Evolutionary conservation across 2,329 filamentous ascomycete genomes (phyloP).

Genomic region (Gaeumannomyces sp.): DNA sequence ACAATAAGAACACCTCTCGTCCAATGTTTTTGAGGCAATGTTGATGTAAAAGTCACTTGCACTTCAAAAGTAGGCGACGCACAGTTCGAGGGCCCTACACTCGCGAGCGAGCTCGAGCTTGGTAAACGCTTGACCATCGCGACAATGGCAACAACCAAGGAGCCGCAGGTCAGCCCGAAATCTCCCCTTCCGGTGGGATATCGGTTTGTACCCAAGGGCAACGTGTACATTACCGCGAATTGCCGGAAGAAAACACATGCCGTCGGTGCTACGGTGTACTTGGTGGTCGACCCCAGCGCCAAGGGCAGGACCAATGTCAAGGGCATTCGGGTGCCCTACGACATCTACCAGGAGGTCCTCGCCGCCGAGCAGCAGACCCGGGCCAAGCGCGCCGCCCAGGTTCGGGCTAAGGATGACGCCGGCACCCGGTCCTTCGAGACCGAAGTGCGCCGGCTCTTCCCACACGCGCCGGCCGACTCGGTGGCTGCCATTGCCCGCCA

Average conservation of each 20-base stretch:
- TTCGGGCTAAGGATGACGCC: constrained; percentile 28
- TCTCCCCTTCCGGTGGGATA: constrained; percentile 33
- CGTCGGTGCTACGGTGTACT: constrained; percentile 27
- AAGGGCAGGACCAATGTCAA: constrained; percentile 12
- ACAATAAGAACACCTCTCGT: neutral
- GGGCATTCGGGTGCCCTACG: constrained; percentile 34
- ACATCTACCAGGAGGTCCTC: constrained; percentile 24
- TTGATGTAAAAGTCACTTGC: neutral
- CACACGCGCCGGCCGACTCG: constrained; percentile 30
- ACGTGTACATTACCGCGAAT: constrained; percentile 34
- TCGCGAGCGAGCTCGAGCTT: too few relatives aligned
- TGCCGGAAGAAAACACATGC: constrained; percentile 32
- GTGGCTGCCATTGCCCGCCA: constrained; percentile 30
- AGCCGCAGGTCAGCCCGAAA: constrained; percentile 7
- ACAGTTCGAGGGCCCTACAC: neutral
- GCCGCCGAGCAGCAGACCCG: constrained; percentile 26
- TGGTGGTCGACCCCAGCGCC: constrained; percentile 22
- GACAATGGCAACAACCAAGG: neutral
- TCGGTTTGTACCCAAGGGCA: constrained; percentile 34
- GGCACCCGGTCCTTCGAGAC: constrained; percentile 26
- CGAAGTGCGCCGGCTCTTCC: constrained; percentile 33
- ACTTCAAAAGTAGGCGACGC: neutral
- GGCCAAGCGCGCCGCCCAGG: constrained; percentile 24
- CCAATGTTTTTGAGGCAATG: neutral
- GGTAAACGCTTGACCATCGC: too few relatives aligned